These are phyloP conservation scores for Leonotis leonurus DNA, from an alignment of 257 asterid genomes.

Conservation along the genomic window DNA sequence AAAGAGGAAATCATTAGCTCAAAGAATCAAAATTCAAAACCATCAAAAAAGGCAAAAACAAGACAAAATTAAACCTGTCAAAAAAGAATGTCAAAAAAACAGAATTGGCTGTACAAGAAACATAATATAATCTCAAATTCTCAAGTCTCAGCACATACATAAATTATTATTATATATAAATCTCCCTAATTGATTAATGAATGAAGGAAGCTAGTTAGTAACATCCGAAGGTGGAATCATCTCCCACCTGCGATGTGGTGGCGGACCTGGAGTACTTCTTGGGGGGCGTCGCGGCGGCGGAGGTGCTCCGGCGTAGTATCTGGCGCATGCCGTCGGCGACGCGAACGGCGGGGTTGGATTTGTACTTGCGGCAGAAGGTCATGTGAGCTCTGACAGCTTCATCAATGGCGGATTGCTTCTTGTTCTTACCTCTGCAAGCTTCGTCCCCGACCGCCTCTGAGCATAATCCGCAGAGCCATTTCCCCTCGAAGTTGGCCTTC, in stretches of 20 bases:
- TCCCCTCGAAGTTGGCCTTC: slow-evolving; percentile 61
- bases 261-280: slow-evolving; percentile 46
- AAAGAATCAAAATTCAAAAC: background rate
- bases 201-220: slow-evolving; percentile 19
- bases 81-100: background rate
- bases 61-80: background rate
- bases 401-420: slow-evolving; percentile 31
- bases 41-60: background rate
- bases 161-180: too few relatives aligned
- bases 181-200: too few relatives aligned
- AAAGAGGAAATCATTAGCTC: background rate
- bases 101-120: slow-evolving; percentile 26
- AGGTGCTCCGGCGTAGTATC: slow-evolving; percentile 66
- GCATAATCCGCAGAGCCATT: slow-evolving; percentile 89
- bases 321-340: slow-evolving; percentile 93
- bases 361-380: slow-evolving; percentile 69
- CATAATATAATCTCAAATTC: too few relatives aligned
- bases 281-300: slow-evolving; percentile 23
- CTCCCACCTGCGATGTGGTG: slow-evolving; percentile 52
- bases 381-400: slow-evolving; percentile 86
- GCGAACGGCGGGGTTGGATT: slow-evolving; percentile 61
- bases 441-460: slow-evolving; percentile 90
- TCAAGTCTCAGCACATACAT: too few relatives aligned
- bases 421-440: slow-evolving; percentile 41
- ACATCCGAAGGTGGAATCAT: slow-evolving; percentile 35